phyloP scores from a whole-genome alignment of 805 yeast species.

The Wickerhamiella bombiphila region DNA sequence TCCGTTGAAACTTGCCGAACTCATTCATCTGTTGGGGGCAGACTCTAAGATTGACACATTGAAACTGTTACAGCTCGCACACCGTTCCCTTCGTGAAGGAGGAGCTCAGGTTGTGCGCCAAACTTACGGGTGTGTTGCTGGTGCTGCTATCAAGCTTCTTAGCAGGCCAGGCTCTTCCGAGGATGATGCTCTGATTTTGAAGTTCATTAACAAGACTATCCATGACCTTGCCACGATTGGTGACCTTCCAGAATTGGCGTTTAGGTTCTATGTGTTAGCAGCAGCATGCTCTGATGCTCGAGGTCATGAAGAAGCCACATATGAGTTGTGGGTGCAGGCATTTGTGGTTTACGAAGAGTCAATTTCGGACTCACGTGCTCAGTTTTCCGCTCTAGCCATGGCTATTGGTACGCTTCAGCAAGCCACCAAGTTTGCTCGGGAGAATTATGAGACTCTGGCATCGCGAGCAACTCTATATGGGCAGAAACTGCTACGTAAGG shows the following conservation, averaged over 20 bases:
- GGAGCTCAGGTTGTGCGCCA: conserved; percentile 36
- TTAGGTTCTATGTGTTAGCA: conserved; percentile 39
- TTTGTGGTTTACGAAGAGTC: conserved; percentile 68
- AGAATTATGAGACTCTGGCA: conserved; percentile 67
- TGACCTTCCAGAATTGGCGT: conserved; percentile 22
- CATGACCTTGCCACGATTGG: conserved; percentile 37
- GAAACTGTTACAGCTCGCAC: conserved; percentile 32
- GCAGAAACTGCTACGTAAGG: conserved; percentile 74
- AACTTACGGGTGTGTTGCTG: conserved; percentile 65
- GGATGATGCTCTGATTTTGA: conserved; percentile 33
- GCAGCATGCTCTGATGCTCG: conserved; percentile 74
- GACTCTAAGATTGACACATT: conserved; percentile 34
- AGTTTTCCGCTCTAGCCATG: conserved; percentile 37
- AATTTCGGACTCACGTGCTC: conserved; percentile 38
- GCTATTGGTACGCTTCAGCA: conserved; percentile 38
- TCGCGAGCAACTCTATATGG: conserved; percentile 79
- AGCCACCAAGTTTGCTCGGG: conserved; percentile 38
- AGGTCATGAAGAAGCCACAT: conserved; percentile 52
- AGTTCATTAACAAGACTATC: conserved; percentile 52
- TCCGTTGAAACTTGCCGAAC: conserved; percentile 37
- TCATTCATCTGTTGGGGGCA: conserved; percentile 48
- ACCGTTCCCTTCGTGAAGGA: conserved; percentile 39
- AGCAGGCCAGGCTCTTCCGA: neutral
- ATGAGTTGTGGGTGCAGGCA: conserved; percentile 81
- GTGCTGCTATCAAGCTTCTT: conserved; percentile 38